These are phyloP conservation scores for Aphanomyces stellatus DNA, from an alignment of 352 stramenopile species.

Conservation along the genomic window DNA sequence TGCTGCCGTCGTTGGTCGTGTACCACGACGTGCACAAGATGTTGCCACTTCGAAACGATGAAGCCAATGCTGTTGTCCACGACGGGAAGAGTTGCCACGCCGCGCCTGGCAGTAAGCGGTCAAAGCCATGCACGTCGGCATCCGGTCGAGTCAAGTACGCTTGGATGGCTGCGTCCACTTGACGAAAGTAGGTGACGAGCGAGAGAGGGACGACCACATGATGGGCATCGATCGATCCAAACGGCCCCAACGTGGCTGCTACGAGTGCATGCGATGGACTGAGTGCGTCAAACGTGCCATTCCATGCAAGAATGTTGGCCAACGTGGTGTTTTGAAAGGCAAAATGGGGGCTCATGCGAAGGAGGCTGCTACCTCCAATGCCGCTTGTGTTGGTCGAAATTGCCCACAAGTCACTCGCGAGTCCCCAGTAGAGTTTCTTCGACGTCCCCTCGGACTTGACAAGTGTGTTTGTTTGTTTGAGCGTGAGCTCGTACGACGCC, in stretches of 20 bases:
- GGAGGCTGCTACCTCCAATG: neutral
- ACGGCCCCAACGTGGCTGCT: neutral
- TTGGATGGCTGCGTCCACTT: neutral
- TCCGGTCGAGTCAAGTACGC: too few relatives aligned
- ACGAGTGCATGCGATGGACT: neutral
- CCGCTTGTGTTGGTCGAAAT: neutral
- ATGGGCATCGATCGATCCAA: neutral
- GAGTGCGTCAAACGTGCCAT: neutral
- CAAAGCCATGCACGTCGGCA: too few relatives aligned
- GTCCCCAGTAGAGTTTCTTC: slow-evolving; percentile 6
- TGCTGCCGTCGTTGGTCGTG: neutral
- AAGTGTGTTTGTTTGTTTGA: neutral
- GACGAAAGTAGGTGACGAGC: neutral
- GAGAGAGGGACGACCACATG: neutral
- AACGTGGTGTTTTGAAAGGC: neutral
- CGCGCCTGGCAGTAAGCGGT: too few relatives aligned
- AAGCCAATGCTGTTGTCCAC: too few relatives aligned
- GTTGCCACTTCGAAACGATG: too few relatives aligned
- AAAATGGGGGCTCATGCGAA: neutral
- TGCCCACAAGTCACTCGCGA: slow-evolving; percentile 1
- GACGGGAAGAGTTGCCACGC: too few relatives aligned
- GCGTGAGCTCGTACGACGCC: neutral
- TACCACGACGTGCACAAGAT: too few relatives aligned
- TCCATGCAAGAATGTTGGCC: neutral
- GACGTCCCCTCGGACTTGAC: neutral